These are phyloP conservation scores for Aspergillus ochraceoroseus DNA, from an alignment of 2,329 filamentous ascomycete genomes.

Conservation along the genomic window DNA sequence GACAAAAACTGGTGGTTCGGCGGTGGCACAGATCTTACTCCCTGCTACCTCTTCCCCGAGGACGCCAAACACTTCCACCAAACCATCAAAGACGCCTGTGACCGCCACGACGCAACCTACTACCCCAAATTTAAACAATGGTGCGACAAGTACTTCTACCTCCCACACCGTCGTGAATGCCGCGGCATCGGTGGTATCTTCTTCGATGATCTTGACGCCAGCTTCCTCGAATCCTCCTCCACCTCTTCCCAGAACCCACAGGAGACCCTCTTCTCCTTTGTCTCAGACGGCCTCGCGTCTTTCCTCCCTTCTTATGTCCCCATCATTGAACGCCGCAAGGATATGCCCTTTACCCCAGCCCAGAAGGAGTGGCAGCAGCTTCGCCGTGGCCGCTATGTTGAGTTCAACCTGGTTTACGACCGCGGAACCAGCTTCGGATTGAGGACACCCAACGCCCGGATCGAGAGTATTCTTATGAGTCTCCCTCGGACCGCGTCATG, in stretches of 20 bases:
- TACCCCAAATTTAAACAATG: conserved; percentile 94
- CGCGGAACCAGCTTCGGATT: conserved; percentile 90
- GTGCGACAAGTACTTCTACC: conserved; percentile 96
- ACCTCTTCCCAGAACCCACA: conserved; percentile 67
- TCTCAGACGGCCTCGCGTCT: conserved; percentile 75
- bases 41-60: conserved; percentile 91
- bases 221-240: conserved; percentile 37
- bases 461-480: conserved; percentile 98
- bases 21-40: conserved; percentile 89
- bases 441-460: conserved; percentile 81
- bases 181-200: conserved; percentile 94
- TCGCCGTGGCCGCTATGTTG: conserved; percentile 88
- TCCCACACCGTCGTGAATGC: conserved; percentile 82
- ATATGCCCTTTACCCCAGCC: conserved; percentile 79
- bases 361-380: conserved; percentile 98
- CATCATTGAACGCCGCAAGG: conserved; percentile 80
- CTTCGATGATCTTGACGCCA: conserved; percentile 88
- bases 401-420: conserved; percentile 98
- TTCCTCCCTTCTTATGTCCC: conserved; percentile 90
- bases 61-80: conserved; percentile 96
- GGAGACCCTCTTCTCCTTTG: conserved; percentile 84
- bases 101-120: conserved; percentile 86
- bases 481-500: conserved; percentile 86
- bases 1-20: conserved; percentile 93
- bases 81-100: conserved; percentile 86